Evolutionary conservation across 805 yeast species (phyloP), one percentile per base, ranked within the genome.

Genomic region (Metschnikowia koreensis): DNA sequence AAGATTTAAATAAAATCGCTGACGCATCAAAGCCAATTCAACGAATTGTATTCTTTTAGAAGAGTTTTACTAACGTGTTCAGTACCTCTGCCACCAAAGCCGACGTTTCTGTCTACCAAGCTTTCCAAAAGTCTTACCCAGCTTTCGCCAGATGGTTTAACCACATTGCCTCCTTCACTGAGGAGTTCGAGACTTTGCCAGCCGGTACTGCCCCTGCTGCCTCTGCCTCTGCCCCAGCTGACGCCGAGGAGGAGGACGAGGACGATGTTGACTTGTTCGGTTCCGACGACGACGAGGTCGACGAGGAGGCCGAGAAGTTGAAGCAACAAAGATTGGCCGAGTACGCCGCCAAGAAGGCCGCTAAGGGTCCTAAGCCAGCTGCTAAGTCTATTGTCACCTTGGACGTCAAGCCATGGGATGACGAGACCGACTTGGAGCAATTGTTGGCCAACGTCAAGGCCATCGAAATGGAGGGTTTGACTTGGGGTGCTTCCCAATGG

Each of bases 371-470:
- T 68, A 91, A 91, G 84, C 91, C 98, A 69, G 97, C 97, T 77
- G 97, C 99, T 71, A 94, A 94, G 83, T 89, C 97, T 57, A 80
- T 91, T 64, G 97, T 94, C 70, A 93, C 99, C 69, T 71, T 94
- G 67, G 99, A 94, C 67, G 96, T 94, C 67, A 94, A 94, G 86
- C 98, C 97, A 80, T 94, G 99, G 99, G 99, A 94, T 78, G 99
- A 94, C 71, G 98, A 94, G 83, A 94, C 99, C 66, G 86, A 93
- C 73, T 82, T 94, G 73, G 96, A 94, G 59, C 86, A 86, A 76
- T 72, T 94, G 79, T 76, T 89, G 65, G 92, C 87, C 59, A 83
- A 84, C 77, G 97, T 91, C 70, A 92, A 90, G 84, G 70, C 81
- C 65, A 76, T 93, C 66, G 89, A 84, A 73, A 76, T 75, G 79